phyloP scores from a whole-genome alignment of 768 basidiomycete genomes.

The Mycena indigotica region DNA sequence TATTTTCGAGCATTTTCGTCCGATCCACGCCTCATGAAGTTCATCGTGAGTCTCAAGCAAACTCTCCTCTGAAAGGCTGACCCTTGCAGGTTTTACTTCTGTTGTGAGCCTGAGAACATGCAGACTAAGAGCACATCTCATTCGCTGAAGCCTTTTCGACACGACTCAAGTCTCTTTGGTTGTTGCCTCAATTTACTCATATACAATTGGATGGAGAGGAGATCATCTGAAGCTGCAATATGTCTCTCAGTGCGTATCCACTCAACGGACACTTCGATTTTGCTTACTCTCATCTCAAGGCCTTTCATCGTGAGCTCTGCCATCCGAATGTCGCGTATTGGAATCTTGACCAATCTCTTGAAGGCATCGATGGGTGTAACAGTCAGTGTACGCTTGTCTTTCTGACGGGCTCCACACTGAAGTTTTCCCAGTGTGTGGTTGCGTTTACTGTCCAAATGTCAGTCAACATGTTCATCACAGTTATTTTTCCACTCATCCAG shows the following conservation, averaged over 20 bases:
- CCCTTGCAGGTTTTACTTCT: constrained; percentile 22
- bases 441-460: constrained; percentile 40
- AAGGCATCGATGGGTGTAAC: constrained; percentile 40
- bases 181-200: constrained; percentile 16
- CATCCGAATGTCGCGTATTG: neutral
- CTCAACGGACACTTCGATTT: neutral
- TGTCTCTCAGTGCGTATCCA: constrained; percentile 13
- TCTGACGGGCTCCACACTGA: neutral
- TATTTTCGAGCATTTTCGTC: constrained; percentile 34
- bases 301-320: constrained; percentile 11
- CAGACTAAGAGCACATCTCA: neutral
- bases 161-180: constrained; percentile 17
- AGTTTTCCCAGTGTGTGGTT: constrained; percentile 29
- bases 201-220: constrained; percentile 15
- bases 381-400: constrained; percentile 16
- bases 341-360: neutral
- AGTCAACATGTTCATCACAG: constrained; percentile 9
- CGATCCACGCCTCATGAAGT: constrained; percentile 33
- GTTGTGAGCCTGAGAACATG: constrained; percentile 13
- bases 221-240: constrained; percentile 16
- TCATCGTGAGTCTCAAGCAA: constrained; percentile 28
- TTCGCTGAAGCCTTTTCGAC: constrained; percentile 19
- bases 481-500: neutral
- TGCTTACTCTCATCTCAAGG: constrained; percentile 4
- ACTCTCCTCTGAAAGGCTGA: constrained; percentile 1